Evolutionary conservation across 2,329 filamentous ascomycete species (phyloP).

Genomic region (Nectriaceae sp.): DNA sequence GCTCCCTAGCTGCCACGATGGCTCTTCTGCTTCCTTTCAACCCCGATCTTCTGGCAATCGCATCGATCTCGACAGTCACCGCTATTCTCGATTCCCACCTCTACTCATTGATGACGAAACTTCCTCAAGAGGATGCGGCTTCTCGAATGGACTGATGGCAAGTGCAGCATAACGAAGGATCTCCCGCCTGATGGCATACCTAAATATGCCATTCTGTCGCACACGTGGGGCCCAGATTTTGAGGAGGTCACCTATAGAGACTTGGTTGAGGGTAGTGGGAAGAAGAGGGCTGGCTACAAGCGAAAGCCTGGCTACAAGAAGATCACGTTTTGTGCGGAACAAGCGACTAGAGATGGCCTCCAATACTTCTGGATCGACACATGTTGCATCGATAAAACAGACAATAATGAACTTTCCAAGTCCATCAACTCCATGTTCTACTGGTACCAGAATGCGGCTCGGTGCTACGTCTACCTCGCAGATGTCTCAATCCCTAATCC

Average conservation of each 20-base stretch:
- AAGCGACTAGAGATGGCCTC: neutral
- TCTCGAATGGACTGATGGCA: too few relatives aligned
- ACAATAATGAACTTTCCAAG: constrained; percentile 19
- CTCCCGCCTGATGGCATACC: neutral
- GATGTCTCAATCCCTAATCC: neutral
- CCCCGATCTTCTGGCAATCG: too few relatives aligned
- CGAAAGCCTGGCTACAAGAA: constrained; percentile 12
- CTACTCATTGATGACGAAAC: too few relatives aligned
- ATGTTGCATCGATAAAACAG: constrained; percentile 16
- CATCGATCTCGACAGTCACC: too few relatives aligned
- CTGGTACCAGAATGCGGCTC: constrained; percentile 31
- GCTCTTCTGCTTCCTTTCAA: too few relatives aligned
- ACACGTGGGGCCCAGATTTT: constrained; percentile 7
- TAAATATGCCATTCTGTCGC: constrained; percentile 14
- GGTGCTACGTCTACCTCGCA: constrained; percentile 16
- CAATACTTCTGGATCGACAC: constrained; percentile 16
- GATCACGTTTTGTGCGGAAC: constrained; percentile 10
- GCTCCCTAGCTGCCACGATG: too few relatives aligned
- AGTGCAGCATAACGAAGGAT: neutral
- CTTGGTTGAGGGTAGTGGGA: neutral
- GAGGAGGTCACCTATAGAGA: constrained; percentile 14
- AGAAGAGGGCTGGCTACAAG: constrained; percentile 7
- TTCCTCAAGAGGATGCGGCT: too few relatives aligned
- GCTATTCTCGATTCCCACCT: too few relatives aligned
- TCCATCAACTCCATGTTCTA: constrained; percentile 25